phyloP scores from a whole-genome alignment of 768 basidiomycete genomes.

The Suillus cothurnatus region DNA sequence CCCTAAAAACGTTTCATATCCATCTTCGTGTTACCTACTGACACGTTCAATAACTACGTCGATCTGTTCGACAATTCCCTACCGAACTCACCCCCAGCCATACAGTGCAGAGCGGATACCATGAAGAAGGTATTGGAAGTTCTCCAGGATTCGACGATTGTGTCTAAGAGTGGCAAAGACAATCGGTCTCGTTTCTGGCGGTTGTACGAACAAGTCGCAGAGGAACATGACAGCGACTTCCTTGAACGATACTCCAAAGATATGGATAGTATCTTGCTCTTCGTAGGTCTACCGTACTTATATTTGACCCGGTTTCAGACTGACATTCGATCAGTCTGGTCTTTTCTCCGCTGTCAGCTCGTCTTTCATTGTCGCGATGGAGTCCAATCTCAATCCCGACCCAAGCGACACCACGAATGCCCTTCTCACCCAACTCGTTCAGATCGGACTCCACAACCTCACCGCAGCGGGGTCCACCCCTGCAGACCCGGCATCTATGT shows the following conservation, averaged over 20 bases:
- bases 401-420: conserved; percentile 15
- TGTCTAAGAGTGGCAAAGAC: background rate
- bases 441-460: conserved; percentile 4
- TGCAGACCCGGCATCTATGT: background rate
- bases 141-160: background rate
- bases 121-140: background rate
- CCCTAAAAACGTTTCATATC: no score
- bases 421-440: conserved; percentile 12
- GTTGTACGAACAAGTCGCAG: conserved; percentile 15
- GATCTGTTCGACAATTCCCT: no score
- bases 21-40: no score
- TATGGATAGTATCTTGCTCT: conserved; percentile 22
- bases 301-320: background rate
- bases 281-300: conserved; percentile 14
- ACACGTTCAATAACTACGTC: no score
- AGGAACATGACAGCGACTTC: conserved; percentile 18
- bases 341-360: conserved; percentile 17
- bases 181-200: conserved; percentile 14
- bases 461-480: background rate
- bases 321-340: conserved; percentile 10
- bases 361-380: conserved; percentile 13
- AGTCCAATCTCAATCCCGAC: conserved; percentile 12
- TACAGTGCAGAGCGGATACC: background rate
- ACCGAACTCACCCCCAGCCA: no score
- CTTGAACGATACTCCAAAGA: conserved; percentile 17